Conservation (phyloP, 768 basidiomycete genomes). For the Boletus rubropictus region DNA sequence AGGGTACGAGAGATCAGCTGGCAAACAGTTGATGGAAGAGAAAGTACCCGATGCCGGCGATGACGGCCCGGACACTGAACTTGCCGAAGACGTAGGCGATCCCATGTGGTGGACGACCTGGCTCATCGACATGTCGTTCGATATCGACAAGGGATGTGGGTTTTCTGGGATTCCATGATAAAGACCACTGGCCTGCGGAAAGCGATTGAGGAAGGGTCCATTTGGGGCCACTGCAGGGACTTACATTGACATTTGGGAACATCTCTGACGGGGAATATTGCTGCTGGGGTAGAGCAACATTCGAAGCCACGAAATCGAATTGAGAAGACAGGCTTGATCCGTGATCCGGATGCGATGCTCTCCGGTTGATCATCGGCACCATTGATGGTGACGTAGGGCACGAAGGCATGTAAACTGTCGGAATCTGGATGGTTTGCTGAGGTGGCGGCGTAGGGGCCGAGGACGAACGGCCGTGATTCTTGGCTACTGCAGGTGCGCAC, state of each 20-base stretch:
- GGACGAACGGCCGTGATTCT: slow-evolving; percentile 40
- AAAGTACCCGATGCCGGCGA: slow-evolving; percentile 47
- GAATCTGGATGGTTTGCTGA: slow-evolving; percentile 64
- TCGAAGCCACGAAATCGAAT: slow-evolving; percentile 53
- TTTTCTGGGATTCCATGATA: slow-evolving; percentile 44
- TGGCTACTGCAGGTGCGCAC: slow-evolving; percentile 37
- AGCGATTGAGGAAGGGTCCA: slow-evolving; percentile 1
- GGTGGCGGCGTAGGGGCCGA: slow-evolving; percentile 64
- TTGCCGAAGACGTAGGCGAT: slow-evolving; percentile 46
- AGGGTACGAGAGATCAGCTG: slow-evolving; percentile 22
- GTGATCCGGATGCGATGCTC: slow-evolving; percentile 48
- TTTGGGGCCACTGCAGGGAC: slow-evolving; percentile 16
- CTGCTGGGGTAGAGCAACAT: slow-evolving; percentile 38
- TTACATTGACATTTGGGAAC: slow-evolving; percentile 37
- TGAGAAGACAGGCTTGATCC: slow-evolving; percentile 37
- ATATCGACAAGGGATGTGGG: slow-evolving; percentile 42
- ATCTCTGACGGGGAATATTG: slow-evolving; percentile 30
- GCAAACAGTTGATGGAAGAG: slow-evolving; percentile 34
- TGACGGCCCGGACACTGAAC: slow-evolving; percentile 45
- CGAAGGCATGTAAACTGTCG: slow-evolving; percentile 57
- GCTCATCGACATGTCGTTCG: slow-evolving; percentile 32
- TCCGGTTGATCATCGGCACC: slow-evolving; percentile 53
- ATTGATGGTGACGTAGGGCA: slow-evolving; percentile 58
- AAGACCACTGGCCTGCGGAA: slow-evolving; percentile 43
- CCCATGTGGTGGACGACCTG: slow-evolving; percentile 42